Evolutionary conservation across 2,329 filamentous ascomycete genomes (phyloP).

Genomic region (Fusarium penzigii): DNA sequence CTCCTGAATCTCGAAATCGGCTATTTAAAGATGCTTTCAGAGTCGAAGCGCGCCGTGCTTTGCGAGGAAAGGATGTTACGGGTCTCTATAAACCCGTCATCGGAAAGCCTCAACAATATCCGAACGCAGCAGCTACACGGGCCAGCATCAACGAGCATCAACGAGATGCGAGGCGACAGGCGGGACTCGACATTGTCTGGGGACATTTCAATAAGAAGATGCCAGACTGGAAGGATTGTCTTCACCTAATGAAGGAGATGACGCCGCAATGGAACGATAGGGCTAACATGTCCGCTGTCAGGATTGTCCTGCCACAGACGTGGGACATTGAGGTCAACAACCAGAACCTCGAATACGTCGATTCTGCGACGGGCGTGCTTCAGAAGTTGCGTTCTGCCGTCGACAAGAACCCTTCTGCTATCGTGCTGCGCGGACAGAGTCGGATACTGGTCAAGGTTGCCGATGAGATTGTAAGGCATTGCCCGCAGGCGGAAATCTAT

Average conservation of each 20-base stretch:
- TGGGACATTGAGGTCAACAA: slow-evolving; percentile 37
- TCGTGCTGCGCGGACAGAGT: slow-evolving; percentile 36
- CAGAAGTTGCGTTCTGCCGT: slow-evolving; percentile 35
- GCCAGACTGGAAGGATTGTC: slow-evolving; percentile 42
- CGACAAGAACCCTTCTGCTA: slow-evolving; percentile 35
- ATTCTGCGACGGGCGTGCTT: slow-evolving; percentile 36
- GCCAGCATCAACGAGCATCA: slow-evolving; percentile 22
- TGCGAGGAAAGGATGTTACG: slow-evolving; percentile 18
- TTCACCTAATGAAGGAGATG: slow-evolving; percentile 39
- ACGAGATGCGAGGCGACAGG: slow-evolving; percentile 37
- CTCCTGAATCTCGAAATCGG: slow-evolving; percentile 25
- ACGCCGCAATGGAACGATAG: slow-evolving; percentile 37
- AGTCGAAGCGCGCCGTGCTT: slow-evolving; percentile 17
- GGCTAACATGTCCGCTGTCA: slow-evolving; percentile 37
- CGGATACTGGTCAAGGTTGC: slow-evolving; percentile 35
- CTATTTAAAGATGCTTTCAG: slow-evolving; percentile 33
- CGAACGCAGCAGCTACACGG: slow-evolving; percentile 23
- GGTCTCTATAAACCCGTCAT: slow-evolving; percentile 31
- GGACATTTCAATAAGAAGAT: slow-evolving; percentile 28
- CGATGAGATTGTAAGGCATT: slow-evolving; percentile 35
- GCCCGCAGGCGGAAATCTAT: slow-evolving; percentile 35
- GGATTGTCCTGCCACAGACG: slow-evolving; percentile 38
- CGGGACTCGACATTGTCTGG: slow-evolving; percentile 37
- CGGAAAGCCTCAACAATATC: slow-evolving; percentile 30
- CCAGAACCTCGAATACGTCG: slow-evolving; percentile 36